phyloP scores from a whole-genome alignment of 495 filamentous ascomycete genomes.

The Platismatia glauca region DNA sequence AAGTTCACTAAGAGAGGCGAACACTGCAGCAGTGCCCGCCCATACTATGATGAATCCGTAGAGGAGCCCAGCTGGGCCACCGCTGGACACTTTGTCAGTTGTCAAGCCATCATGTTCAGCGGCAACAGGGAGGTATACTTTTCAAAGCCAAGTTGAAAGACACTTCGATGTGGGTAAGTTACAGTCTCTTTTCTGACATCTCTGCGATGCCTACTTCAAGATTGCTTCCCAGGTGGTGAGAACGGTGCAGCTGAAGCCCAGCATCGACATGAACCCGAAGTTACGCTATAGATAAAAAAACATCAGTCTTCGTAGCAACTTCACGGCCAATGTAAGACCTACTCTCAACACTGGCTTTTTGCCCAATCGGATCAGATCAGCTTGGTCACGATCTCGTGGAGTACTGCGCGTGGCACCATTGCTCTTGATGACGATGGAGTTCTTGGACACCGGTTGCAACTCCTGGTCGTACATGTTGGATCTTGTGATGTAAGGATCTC shows the following conservation, averaged over 20 bases:
- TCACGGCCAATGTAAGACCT: neutral
- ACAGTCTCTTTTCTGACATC: neutral
- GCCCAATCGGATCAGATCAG: conserved; percentile 35
- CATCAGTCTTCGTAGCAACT: conserved; percentile 9
- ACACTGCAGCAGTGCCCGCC: conserved; percentile 31
- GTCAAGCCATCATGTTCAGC: neutral
- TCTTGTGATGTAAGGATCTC: neutral
- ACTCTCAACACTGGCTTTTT: conserved; percentile 41
- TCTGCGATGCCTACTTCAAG: neutral
- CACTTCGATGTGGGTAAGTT: neutral
- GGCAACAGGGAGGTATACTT: neutral
- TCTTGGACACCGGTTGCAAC: neutral
- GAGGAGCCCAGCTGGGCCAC: conserved; percentile 45
- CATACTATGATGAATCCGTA: conserved; percentile 46
- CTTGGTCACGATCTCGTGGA: neutral
- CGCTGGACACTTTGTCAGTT: conserved; percentile 18
- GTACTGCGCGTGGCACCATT: neutral
- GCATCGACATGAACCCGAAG: conserved; percentile 12
- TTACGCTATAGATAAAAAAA: conserved; percentile 3
- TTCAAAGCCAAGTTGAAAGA: neutral
- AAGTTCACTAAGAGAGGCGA: conserved; percentile 32
- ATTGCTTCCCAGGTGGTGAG: conserved; percentile 11
- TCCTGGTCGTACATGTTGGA: neutral
- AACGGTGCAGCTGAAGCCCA: conserved; percentile 15
- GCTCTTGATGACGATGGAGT: neutral